Evolutionary conservation across 192 early-diverging fungal species (phyloP).

Genomic region (Backusella parvicylindrica): DNA sequence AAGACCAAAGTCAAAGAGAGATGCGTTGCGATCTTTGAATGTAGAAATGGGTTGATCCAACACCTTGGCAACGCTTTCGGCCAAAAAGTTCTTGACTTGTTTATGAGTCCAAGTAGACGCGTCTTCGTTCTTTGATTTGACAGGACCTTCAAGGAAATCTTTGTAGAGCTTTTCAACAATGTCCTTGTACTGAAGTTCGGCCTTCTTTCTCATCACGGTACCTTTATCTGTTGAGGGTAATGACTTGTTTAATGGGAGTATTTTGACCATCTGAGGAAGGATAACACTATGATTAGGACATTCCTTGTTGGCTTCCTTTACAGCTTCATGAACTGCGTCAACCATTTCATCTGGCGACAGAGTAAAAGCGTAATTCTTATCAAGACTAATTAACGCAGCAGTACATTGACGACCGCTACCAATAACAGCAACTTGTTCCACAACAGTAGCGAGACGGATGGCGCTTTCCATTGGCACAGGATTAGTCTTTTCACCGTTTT

Average conservation of each 20-base stretch:
- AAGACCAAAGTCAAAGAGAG: conserved; percentile 28
- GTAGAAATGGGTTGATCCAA: not conserved
- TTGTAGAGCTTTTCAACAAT: not conserved
- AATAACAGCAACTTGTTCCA: conserved; percentile 13
- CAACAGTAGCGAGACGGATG: not conserved
- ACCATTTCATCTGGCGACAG: not conserved
- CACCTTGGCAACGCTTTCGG: not conserved
- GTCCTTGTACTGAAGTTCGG: not conserved
- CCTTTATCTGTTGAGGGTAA: conserved; percentile 26
- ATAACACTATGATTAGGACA: conserved; percentile 18
- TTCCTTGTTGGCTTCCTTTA: conserved; percentile 17
- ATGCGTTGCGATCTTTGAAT: not conserved
- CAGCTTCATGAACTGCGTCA: not conserved
- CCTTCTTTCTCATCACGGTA: conserved; percentile 17
- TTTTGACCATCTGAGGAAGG: conserved; percentile 25
- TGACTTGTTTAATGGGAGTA: conserved; percentile 12
- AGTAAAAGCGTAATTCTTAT: not conserved
- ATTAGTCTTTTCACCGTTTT: conserved; percentile 37
- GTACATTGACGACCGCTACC: conserved; percentile 13
- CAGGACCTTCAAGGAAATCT: not conserved
- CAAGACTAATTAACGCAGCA: not conserved
- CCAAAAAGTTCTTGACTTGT: not conserved
- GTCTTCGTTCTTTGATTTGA: not conserved
- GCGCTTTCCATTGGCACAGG: conserved; percentile 25
- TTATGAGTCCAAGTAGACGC: not conserved